Conservation (phyloP, 371 early-diverging fungal genomes). For the Mortierella sp. region DNA sequence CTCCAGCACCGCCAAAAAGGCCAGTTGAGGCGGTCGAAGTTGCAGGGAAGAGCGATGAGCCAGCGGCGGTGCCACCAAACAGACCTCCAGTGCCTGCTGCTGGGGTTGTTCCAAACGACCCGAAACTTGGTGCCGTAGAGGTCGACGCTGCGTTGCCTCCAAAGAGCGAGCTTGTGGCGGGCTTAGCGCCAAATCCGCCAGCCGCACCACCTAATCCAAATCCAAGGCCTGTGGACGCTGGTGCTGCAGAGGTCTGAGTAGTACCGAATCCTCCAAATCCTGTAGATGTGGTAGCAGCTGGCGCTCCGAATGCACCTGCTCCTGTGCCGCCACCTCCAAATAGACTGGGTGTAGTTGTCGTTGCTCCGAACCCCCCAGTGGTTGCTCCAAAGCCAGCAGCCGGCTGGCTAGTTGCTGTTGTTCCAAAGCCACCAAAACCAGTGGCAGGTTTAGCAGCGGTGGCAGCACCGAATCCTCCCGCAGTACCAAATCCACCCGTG, state of each 20-base stretch:
- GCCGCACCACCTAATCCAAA: slow-evolving; percentile 59
- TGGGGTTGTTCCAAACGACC: slow-evolving; percentile 53
- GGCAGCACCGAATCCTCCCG: slow-evolving; percentile 61
- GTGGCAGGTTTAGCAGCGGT: slow-evolving; percentile 60
- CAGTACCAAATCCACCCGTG: slow-evolving; percentile 53
- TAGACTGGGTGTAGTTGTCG: slow-evolving; percentile 51
- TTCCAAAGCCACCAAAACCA: slow-evolving; percentile 63
- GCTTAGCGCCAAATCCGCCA: slow-evolving; percentile 63
- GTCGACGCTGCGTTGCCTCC: slow-evolving; percentile 50
- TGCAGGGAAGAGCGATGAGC: slow-evolving; percentile 50
- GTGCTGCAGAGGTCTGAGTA: slow-evolving; percentile 59
- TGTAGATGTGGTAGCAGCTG: slow-evolving; percentile 34
- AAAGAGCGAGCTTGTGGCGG: slow-evolving; percentile 55
- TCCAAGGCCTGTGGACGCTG: slow-evolving; percentile 56
- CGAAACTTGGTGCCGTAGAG: slow-evolving; percentile 45
- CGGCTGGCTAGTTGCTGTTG: slow-evolving; percentile 63
- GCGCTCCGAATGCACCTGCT: slow-evolving; percentile 63
- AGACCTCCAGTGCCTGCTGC: slow-evolving; percentile 38
- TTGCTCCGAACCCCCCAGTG: slow-evolving; percentile 52
- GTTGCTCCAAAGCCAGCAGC: slow-evolving; percentile 59
- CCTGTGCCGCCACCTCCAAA: slow-evolving; percentile 71
- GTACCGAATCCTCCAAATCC: slow-evolving; percentile 63
- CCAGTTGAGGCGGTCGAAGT: slow-evolving; percentile 46
- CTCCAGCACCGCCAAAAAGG: slow-evolving; percentile 53
- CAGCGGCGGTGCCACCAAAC: slow-evolving; percentile 34